Evolutionary conservation across 768 basidiomycete species (phyloP), one percentile per base, ranked within the genome.

Genomic region (Serendipita sp.): DNA sequence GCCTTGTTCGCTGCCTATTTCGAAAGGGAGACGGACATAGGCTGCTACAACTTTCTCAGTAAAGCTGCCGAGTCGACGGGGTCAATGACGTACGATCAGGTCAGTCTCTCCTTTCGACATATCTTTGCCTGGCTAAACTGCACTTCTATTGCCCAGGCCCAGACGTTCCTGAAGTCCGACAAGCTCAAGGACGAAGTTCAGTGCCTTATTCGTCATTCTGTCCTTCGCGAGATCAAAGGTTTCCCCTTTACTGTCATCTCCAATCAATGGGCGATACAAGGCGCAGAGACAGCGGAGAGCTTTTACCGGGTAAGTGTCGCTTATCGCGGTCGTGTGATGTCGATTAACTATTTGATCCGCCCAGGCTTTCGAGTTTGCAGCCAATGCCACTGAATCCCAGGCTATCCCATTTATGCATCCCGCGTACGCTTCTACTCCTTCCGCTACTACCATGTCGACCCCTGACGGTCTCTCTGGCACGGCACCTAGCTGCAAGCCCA

Each of bases 241-340:
- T 87, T 92, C 3, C 89, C 89, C 5, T 82, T 89, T 76, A 85
- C 83, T 32, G 81, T 91, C 69, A 85, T 91, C 68, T 83, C 89
- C 71, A 80, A 82, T 11, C 85, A 84, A 70, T 91, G 86, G 84
- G 86, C 84, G 3, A 79, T 89, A 32, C 83, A 80, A 60, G 88
- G 88, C 7, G 84, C 84, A 8, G 88, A 89, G 73, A 81, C 81
- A 3, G 78, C 83, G 48, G 86, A 88, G 46, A 83, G 84, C 2
- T 89, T 82, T 70, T 75, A 84, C 37, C 82, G 85, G 78, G 87
- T 85, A 32, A 2, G 67, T 66, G 13, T 46, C 15, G 24, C n/a
- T 66, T 24, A 5, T 35, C 24, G 24, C n/a, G 10, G 16, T 37
- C 56, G 32, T 37, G 13, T 60, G 8, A 10, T 32, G 4, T 32